Evolutionary conservation across 2,329 filamentous ascomycete genomes (phyloP).

Genomic region (Geoglossum cookeanum): DNA sequence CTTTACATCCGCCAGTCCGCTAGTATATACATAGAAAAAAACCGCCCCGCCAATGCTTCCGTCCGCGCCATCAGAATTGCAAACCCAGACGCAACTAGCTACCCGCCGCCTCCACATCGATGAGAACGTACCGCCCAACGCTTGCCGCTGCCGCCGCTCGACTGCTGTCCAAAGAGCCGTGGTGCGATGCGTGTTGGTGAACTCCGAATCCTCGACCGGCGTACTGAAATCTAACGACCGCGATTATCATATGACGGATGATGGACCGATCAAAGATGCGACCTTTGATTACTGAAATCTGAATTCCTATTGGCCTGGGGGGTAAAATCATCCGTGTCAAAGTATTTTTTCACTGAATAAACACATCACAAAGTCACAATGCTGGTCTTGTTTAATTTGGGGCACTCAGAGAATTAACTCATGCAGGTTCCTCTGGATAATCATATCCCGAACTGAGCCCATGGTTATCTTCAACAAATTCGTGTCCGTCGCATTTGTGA

Average conservation of each 20-base stretch:
- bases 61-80: background rate
- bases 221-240: background rate
- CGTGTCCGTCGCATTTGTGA: constrained; percentile 92
- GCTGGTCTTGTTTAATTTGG: background rate
- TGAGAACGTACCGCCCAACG: background rate
- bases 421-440: constrained; percentile 96
- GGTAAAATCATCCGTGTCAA: background rate
- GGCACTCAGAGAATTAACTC: constrained; percentile 24
- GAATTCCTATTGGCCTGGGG: background rate
- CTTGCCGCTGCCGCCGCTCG: background rate
- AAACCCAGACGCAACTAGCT: background rate
- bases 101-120: background rate
- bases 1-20: too few species aligned
- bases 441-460: constrained; percentile 81
- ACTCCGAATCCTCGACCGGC: background rate
- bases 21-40: background rate
- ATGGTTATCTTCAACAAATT: constrained; percentile 73
- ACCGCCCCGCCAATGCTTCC: background rate
- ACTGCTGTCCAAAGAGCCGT: background rate
- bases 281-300: background rate
- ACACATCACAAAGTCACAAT: background rate
- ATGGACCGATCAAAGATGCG: background rate
- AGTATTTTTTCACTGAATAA: background rate
- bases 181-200: background rate
- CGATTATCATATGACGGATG: background rate